Evolutionary conservation across 805 yeast genomes (phyloP).

Genomic region (Candida ficus): DNA sequence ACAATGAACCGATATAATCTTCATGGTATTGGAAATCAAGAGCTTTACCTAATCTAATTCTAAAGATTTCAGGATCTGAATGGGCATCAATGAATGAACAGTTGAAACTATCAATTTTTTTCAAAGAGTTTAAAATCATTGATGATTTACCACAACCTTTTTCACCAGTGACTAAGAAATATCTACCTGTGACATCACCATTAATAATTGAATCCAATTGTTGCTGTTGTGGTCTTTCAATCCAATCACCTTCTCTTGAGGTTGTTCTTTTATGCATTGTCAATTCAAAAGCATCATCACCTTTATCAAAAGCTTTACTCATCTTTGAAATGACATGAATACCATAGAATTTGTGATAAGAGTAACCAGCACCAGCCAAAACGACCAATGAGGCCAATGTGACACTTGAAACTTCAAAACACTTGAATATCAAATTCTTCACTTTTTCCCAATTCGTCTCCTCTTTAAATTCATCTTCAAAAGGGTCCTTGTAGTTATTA

Average conservation of each 20-base stretch:
- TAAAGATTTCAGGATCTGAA: constrained; percentile 77
- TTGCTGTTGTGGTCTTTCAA: constrained; percentile 62
- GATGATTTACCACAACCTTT: constrained; percentile 86
- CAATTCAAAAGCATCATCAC: constrained; percentile 59
- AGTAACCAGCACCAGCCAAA: constrained; percentile 66
- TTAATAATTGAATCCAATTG: constrained; percentile 58
- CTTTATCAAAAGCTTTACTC: constrained; percentile 58
- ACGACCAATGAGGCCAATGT: constrained; percentile 65
- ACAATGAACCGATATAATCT: constrained; percentile 78
- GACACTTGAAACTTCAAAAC: constrained; percentile 64
- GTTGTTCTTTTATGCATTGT: constrained; percentile 43
- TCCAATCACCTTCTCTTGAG: constrained; percentile 49
- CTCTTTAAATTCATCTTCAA: neutral
- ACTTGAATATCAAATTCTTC: constrained; percentile 29
- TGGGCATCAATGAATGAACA: constrained; percentile 78
- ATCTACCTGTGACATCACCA: constrained; percentile 64
- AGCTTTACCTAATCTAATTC: constrained; percentile 73
- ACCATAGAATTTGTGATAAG: constrained; percentile 61
- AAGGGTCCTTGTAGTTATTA: neutral
- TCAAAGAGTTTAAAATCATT: constrained; percentile 64
- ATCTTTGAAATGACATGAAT: constrained; percentile 59
- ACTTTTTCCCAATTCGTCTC: constrained; percentile 14
- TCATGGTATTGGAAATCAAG: constrained; percentile 69
- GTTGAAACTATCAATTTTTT: constrained; percentile 53
- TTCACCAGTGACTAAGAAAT: constrained; percentile 71